Base-by-base conservation (phyloP, 768 basidiomycete genomes). In the Suillus discolor region DNA sequence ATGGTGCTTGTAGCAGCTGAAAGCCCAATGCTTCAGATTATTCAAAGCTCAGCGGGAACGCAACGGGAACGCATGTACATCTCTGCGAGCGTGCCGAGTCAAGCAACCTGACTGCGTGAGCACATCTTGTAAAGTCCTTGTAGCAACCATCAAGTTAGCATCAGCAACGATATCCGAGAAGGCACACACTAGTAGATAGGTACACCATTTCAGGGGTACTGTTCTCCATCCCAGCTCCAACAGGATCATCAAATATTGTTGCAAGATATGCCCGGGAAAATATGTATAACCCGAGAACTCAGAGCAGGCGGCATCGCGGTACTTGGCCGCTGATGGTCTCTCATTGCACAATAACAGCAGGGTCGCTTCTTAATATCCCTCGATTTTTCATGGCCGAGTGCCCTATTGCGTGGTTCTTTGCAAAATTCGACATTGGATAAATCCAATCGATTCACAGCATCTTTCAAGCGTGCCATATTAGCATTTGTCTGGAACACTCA, bases 171-270 rank as follows among this genome's bases (percentile, higher is more conserved):
- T 38, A 61, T n/a, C 41, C 4, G 23, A 31, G 4, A 6, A 25
- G 41, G 12, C 71, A 68, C 44, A 73, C 73, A 31, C 74, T 75
- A 13, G 63, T 71, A 45, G 67, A 65, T 55, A 76, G 68, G 62
- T 55, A 76, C 18, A 72, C 71, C 72, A 69, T 72, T 41, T 75
- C 75, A 47, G 76, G 57, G 2, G 69, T 63, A 36, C 68, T 65
- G 28, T 75, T 36, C 57, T 72, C 75, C 73, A 75, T 75, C 54
- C 72, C 75, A 55, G 47, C 66, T 51, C 76, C 62, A n/a, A 68
- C 44, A 6, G 74, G 68, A 31, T 16, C 25, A 49, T 25, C 23
- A 36, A 36, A 36, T 9, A 53, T 28, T 74, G 31, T 31, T 34
- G 54, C 61, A 75, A 57, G 16, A 76, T 66, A 6, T 68, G 59